Evolutionary conservation across 345 rosid species (phyloP).

Genomic region (Gossypioides kirkii): DNA sequence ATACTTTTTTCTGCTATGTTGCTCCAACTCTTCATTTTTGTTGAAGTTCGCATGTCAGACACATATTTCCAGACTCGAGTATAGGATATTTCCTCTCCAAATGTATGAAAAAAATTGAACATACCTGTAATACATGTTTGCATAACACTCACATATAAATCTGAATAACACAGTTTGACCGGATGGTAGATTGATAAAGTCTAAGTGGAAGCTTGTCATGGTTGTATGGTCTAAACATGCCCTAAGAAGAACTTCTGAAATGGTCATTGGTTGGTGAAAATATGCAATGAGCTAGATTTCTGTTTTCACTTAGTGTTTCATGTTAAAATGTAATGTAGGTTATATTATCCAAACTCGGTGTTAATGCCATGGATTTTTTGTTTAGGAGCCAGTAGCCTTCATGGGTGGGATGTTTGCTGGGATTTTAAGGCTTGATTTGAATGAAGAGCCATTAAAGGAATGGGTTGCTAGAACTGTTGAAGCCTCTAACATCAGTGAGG

Average conservation of each 20-base stretch:
- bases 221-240: neutral
- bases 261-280: neutral
- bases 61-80: no score
- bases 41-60: no score
- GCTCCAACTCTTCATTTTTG: no score
- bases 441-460: conserved; percentile 67
- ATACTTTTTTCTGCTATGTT: neutral
- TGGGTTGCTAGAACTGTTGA: conserved; percentile 62
- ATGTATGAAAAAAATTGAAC: no score
- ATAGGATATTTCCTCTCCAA: no score
- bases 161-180: neutral
- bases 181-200: neutral
- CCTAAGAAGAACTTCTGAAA: neutral
- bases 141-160: neutral
- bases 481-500: conserved; percentile 42
- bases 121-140: neutral
- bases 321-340: neutral
- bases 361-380: neutral
- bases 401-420: conserved; percentile 68
- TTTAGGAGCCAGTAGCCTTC: conserved; percentile 66
- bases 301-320: neutral
- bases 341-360: neutral
- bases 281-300: neutral
- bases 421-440: conserved; percentile 55
- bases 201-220: neutral